A percentile compares a stretch with the other conserved stretches of the same genome.
Conservation (phyloP, 106 monocot species). For the Posidonia australis region DNA sequence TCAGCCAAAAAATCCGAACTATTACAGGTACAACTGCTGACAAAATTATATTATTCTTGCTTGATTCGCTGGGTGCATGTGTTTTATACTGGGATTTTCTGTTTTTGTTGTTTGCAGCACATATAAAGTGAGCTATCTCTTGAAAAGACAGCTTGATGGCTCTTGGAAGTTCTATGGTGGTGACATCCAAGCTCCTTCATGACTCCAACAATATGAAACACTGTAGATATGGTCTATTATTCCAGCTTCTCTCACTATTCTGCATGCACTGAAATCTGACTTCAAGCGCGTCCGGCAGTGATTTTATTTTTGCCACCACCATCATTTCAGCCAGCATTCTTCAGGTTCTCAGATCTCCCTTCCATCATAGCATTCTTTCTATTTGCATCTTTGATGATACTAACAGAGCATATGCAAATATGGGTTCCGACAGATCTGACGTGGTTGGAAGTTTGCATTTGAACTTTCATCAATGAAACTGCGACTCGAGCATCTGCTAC, state of each 20-base stretch:
- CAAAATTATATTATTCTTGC: not conserved
- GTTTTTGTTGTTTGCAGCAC: slow-evolving; percentile 32
- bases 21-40: slow-evolving; percentile 55
- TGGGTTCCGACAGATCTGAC: not conserved
- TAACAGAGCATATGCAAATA: not conserved
- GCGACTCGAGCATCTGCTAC: not conserved
- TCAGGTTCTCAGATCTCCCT: not conserved
- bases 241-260: not conserved
- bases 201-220: slow-evolving; percentile 8
- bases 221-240: slow-evolving; percentile 1
- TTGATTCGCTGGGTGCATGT: not conserved
- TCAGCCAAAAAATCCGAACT: slow-evolving; percentile 51
- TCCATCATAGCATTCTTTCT: not conserved
- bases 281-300: not conserved
- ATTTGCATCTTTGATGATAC: not conserved
- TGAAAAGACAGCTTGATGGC: slow-evolving; percentile 66
- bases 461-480: not conserved
- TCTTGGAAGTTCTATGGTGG: slow-evolving; percentile 74
- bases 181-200: slow-evolving; percentile 27
- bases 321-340: not conserved
- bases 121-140: slow-evolving; percentile 61
- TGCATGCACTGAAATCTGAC: not conserved
- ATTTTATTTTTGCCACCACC: not conserved
- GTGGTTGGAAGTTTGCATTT: not conserved
- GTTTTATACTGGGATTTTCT: not conserved